phyloP scores from a whole-genome alignment of 352 stramenopile genomes.

The Pythium brachiatum region DNA sequence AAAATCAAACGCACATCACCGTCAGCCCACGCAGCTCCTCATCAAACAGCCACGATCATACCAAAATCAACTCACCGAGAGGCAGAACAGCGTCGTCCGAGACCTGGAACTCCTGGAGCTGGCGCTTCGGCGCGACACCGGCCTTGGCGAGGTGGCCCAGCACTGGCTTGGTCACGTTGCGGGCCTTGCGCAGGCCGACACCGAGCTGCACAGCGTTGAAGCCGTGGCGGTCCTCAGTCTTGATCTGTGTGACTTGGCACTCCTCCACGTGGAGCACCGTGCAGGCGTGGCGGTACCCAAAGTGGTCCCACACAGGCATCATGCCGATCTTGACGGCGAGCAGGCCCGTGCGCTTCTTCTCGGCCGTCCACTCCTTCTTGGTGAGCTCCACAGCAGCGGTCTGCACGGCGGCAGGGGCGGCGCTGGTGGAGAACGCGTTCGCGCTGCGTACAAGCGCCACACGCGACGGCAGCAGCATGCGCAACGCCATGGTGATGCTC shows the following conservation, averaged over 20 bases:
- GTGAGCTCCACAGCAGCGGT: constrained; percentile 16
- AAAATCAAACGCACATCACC: neutral
- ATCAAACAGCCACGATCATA: neutral
- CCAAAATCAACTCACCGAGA: constrained; percentile 47
- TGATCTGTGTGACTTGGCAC: constrained; percentile 95
- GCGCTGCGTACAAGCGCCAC: constrained; percentile 9
- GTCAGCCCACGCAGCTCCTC: neutral
- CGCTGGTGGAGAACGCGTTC: constrained; percentile 20
- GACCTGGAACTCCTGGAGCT: constrained; percentile 95
- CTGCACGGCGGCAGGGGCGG: neutral
- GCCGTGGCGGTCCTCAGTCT: constrained; percentile 92
- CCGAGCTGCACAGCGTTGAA: constrained; percentile 96
- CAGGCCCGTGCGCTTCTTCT: constrained; percentile 88
- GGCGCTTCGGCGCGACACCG: constrained; percentile 90
- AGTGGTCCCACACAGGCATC: constrained; percentile 98
- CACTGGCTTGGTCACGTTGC: constrained; percentile 94
- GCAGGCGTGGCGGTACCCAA: constrained; percentile 95
- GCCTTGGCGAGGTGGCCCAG: constrained; percentile 91
- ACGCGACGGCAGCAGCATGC: constrained; percentile 16
- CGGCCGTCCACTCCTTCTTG: constrained; percentile 50
- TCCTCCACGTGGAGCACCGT: constrained; percentile 92
- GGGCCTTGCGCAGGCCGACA: constrained; percentile 94
- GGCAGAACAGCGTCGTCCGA: constrained; percentile 87
- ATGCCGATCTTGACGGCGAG: constrained; percentile 98
- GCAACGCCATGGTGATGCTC: constrained; percentile 16